Conservation (phyloP, 1,139 yeast genomes). For the Saccharomyces hybrid region DNA sequence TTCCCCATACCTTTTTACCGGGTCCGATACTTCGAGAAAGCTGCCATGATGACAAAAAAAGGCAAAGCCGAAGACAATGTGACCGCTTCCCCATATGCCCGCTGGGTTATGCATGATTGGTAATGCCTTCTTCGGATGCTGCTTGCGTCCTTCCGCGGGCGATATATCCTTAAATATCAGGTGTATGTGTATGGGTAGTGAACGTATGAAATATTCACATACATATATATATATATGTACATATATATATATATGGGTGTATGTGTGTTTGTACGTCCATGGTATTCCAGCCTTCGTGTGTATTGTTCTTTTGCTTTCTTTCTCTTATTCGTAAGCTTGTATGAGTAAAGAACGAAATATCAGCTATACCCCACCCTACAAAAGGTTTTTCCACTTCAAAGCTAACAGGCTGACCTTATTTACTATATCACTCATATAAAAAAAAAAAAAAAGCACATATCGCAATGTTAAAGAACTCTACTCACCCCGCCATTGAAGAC, state of each 20-base stretch:
- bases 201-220: too few species aligned
- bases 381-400: too few species aligned
- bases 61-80: neutral
- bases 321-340: too few species aligned
- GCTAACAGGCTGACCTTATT: neutral
- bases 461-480: constrained; percentile 4
- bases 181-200: neutral
- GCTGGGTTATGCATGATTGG: neutral
- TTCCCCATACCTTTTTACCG: neutral
- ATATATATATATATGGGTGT: too few species aligned
- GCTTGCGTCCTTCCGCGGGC: neutral
- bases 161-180: neutral
- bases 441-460: neutral
- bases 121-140: neutral
- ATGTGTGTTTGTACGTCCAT: too few species aligned
- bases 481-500: constrained; percentile 12
- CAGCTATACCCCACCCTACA: too few species aligned
- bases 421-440: neutral
- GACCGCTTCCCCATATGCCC: neutral
- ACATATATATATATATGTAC: too few species aligned
- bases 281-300: too few species aligned
- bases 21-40: neutral
- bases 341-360: too few species aligned
- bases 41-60: neutral
- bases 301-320: too few species aligned